phyloP scores from a whole-genome alignment of 345 rosid genomes.

The Sonneratia caseolaris region DNA sequence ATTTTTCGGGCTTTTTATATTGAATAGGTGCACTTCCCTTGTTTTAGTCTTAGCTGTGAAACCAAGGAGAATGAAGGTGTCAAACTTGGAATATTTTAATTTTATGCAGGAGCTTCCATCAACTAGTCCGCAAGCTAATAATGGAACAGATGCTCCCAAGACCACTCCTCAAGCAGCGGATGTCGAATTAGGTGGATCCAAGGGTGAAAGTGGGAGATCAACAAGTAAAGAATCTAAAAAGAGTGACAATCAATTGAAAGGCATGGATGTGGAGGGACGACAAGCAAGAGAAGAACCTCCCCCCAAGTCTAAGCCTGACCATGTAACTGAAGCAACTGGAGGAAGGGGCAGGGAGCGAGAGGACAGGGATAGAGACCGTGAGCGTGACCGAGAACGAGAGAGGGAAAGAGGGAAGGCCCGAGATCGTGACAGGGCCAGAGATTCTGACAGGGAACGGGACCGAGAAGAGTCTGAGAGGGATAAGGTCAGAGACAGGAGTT shows the following conservation, averaged over 20 bases:
- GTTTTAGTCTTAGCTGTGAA: neutral
- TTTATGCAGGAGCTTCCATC: conserved; percentile 42
- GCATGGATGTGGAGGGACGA: conserved; percentile 31
- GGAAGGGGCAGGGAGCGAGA: conserved; percentile 71
- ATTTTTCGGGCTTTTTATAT: no score
- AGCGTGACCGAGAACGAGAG: conserved; percentile 4
- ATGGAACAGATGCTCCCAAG: conserved; percentile 29
- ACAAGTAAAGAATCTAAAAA: conserved; percentile 48
- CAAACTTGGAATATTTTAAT: neutral
- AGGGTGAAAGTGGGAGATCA: conserved; percentile 29
- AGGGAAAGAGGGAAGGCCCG: conserved; percentile 31
- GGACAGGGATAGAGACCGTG: conserved; percentile 28
- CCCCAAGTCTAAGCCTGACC: conserved; percentile 41
- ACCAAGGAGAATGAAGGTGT: neutral
- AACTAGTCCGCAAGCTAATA: conserved; percentile 29
- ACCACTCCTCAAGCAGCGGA: conserved; percentile 22
- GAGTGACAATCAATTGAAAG: conserved; percentile 51
- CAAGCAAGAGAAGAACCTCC: conserved; percentile 38
- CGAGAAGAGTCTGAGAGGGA: conserved; percentile 56
- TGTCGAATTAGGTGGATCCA: conserved; percentile 40
- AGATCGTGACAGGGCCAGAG: conserved; percentile 67
- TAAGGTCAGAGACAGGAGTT: conserved; percentile 51
- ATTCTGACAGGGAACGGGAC: conserved; percentile 68
- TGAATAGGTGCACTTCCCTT: neutral
- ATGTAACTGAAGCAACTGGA: conserved; percentile 33